Evolutionary conservation across 768 basidiomycete genomes (phyloP).

Genomic region (Boletus rex-veris): DNA sequence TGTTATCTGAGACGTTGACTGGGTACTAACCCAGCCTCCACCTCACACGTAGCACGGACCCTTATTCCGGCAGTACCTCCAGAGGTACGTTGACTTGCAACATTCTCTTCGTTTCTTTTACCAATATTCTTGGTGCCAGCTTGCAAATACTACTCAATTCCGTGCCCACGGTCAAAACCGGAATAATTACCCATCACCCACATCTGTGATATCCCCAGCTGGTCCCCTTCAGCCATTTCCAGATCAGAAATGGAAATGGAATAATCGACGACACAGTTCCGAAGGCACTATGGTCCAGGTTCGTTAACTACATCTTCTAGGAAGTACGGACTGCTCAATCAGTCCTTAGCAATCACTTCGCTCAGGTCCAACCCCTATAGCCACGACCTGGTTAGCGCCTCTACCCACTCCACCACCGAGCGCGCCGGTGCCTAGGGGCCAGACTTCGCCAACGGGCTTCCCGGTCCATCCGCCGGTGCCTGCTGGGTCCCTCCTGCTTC

Average conservation of each 20-base stretch:
- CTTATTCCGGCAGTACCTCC: conserved; percentile 4
- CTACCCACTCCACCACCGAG: conserved; percentile 23
- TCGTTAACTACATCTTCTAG: conserved; percentile 2
- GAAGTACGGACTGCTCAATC: neutral
- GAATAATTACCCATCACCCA: conserved; percentile 4
- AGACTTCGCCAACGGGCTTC: conserved; percentile 7
- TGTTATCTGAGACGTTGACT: neutral
- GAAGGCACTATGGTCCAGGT: conserved; percentile 19
- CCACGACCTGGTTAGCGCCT: conserved; percentile 15
- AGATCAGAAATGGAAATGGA: conserved; percentile 4
- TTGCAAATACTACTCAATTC: neutral
- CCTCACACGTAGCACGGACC: neutral
- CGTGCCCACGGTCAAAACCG: conserved; percentile 4
- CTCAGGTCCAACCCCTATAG: conserved; percentile 4
- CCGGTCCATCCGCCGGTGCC: conserved; percentile 8
- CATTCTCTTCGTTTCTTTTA: neutral
- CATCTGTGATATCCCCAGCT: conserved; percentile 1
- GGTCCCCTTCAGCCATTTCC: neutral
- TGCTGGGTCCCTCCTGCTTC: conserved; percentile 6
- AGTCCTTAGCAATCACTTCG: conserved; percentile 11
- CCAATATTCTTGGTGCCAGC: neutral
- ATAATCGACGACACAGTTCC: conserved; percentile 14
- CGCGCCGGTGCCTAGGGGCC: conserved; percentile 3
- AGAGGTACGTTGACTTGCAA: conserved; percentile 8
- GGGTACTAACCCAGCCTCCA: neutral